Conservation (phyloP, 1,139 yeast genomes). For the Yamadazyma songkhlaensis region DNA sequence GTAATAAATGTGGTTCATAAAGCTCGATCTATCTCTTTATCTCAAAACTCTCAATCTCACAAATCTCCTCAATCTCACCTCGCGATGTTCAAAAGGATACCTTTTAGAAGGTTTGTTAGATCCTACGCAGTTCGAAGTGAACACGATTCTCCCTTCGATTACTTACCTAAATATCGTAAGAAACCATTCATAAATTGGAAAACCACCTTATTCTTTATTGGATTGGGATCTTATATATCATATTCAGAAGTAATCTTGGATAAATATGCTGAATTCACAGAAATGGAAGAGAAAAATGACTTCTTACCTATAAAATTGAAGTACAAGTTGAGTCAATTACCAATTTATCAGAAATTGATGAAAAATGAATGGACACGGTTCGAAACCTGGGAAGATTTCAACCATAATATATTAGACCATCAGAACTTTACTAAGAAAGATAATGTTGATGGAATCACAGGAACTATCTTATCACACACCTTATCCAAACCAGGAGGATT, state of each 20-base stretch:
- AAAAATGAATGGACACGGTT: constrained; percentile 43
- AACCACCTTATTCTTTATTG: constrained; percentile 24
- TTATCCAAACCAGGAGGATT: constrained; percentile 71
- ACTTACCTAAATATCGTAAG: constrained; percentile 21
- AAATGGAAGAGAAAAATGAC: constrained; percentile 21
- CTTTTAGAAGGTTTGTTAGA: background rate
- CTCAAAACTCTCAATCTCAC: background rate
- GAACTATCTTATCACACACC: constrained; percentile 27
- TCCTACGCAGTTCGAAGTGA: constrained; percentile 28
- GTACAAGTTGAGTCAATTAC: constrained; percentile 47
- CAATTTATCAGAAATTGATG: constrained; percentile 48
- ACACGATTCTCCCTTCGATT: constrained; percentile 36
- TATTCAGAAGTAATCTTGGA: constrained; percentile 36
- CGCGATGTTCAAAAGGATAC: background rate
- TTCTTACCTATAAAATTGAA: constrained; percentile 34
- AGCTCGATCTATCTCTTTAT: background rate
- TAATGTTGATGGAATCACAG: constrained; percentile 9
- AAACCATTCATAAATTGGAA: constrained; percentile 36
- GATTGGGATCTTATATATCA: constrained; percentile 29
- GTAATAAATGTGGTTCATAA: constrained; percentile 11
- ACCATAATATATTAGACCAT: constrained; percentile 39
- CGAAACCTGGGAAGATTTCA: constrained; percentile 62
- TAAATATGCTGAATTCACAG: constrained; percentile 29
- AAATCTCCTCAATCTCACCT: background rate
- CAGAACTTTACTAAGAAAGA: constrained; percentile 18